These are phyloP conservation scores for Podosphaera xanthii DNA, from an alignment of 2,329 filamentous ascomycete species.

Conservation along the genomic window DNA sequence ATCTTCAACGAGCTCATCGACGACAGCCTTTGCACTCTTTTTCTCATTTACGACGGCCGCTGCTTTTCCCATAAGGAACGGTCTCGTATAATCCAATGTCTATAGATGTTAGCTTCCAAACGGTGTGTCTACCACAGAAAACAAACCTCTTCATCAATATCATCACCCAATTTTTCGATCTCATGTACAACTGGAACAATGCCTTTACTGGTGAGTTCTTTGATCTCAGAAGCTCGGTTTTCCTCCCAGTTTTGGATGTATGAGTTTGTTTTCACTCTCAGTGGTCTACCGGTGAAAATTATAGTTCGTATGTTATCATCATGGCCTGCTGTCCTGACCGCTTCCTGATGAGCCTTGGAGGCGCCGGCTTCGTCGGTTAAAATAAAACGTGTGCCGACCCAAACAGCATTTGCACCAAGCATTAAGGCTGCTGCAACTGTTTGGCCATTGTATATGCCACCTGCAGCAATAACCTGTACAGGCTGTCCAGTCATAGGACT, in stretches of 20 bases:
- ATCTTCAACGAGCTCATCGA: conserved; percentile 81
- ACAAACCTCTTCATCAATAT: conserved; percentile 36
- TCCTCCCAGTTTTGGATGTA: conserved; percentile 96
- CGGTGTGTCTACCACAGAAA: not conserved
- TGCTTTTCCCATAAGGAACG: conserved; percentile 91
- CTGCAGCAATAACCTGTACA: conserved; percentile 81
- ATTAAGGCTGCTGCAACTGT: conserved; percentile 75
- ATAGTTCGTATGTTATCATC: conserved; percentile 94
- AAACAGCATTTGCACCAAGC: conserved; percentile 79
- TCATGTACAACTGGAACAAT: conserved; percentile 86
- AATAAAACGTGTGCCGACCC: conserved; percentile 93
- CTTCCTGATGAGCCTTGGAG: conserved; percentile 82
- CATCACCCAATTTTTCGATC: conserved; percentile 53
- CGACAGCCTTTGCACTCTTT: conserved; percentile 73
- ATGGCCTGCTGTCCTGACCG: conserved; percentile 72
- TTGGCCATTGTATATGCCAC: conserved; percentile 83
- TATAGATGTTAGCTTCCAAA: conserved; percentile 18
- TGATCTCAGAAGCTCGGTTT: conserved; percentile 76
- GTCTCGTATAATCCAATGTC: conserved; percentile 71
- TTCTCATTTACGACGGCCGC: conserved; percentile 83
- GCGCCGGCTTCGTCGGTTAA: conserved; percentile 86
- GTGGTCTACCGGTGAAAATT: conserved; percentile 91
- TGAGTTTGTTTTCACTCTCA: conserved; percentile 78
- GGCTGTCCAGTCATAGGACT: conserved; percentile 69
- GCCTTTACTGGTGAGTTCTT: conserved; percentile 72